These are phyloP conservation scores for Cryptosporidium tyzzeri DNA, from an alignment of 169 alveolate genomes.

Conservation along the genomic window DNA sequence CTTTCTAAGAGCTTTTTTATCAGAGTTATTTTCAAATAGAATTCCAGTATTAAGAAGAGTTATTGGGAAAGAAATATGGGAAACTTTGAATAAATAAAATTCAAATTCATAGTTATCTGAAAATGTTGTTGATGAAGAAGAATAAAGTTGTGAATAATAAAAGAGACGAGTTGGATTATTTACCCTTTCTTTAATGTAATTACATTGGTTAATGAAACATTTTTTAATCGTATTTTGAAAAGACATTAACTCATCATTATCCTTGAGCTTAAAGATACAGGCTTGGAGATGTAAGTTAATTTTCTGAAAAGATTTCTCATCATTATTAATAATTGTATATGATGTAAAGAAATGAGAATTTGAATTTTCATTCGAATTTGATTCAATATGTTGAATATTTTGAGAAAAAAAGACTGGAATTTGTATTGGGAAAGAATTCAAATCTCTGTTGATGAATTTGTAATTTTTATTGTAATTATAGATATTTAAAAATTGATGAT, in stretches of 20 bases:
- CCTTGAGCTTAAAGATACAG: conserved; percentile 21
- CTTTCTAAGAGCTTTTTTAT: conserved; percentile 19
- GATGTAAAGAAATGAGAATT: conserved; percentile 56
- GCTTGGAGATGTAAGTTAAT: conserved; percentile 46
- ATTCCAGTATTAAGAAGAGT: conserved; percentile 40
- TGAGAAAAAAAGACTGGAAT: conserved; percentile 53
- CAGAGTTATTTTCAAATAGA: neutral
- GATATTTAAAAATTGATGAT: neutral
- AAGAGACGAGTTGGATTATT: conserved; percentile 15
- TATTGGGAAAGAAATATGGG: conserved; percentile 34
- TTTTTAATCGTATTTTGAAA: conserved; percentile 11
- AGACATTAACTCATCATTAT: conserved; percentile 4
- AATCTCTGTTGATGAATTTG: conserved; percentile 7
- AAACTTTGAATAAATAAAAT: conserved; percentile 42
- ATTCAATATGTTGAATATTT: neutral
- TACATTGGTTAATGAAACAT: conserved; percentile 36
- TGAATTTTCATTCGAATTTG: neutral
- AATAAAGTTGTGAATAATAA: neutral
- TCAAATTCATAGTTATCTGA: conserved; percentile 18
- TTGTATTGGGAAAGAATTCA: conserved; percentile 19
- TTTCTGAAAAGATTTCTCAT: conserved; percentile 1
- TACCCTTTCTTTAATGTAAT: conserved; percentile 31
- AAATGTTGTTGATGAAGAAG: neutral
- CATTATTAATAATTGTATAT: conserved; percentile 13
- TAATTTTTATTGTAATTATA: conserved; percentile 27